Percentiles rank a stretch among this genome's conserved stretches.
Conservation (phyloP, 208 protist genomes). For the Polymyxa betae region DNA sequence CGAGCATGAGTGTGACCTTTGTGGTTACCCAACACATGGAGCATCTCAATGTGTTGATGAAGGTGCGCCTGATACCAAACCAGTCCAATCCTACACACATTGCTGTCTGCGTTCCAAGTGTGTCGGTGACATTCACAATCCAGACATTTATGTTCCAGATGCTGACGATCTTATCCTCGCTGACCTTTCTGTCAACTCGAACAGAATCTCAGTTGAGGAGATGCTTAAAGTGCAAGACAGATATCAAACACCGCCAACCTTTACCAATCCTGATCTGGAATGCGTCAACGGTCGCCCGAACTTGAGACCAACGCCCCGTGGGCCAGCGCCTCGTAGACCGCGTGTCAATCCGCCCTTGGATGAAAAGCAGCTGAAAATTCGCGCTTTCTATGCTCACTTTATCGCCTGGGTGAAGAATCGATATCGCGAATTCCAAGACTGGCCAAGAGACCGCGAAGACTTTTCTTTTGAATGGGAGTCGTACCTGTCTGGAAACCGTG, state of each 20-base stretch:
- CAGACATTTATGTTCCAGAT: background rate
- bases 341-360: background rate
- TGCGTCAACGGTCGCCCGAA: background rate
- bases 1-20: constrained; percentile 18
- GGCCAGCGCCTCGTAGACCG: background rate
- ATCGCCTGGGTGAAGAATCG: background rate
- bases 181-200: background rate
- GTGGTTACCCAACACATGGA: background rate
- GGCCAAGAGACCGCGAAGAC: background rate
- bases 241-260: background rate
- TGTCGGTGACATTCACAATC: constrained; percentile 44
- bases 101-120: constrained; percentile 46
- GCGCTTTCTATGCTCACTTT: constrained; percentile 10
- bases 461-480: constrained; percentile 31
- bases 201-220: background rate
- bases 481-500: background rate
- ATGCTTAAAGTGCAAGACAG: background rate
- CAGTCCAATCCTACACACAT: constrained; percentile 6
- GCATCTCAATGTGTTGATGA: background rate
- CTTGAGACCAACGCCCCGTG: background rate
- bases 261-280: background rate
- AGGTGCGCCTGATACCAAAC: background rate
- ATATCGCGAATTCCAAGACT: background rate
- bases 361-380: background rate
- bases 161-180: background rate